A percentile compares a stretch with the other conserved stretches of the same genome.
Evolutionary conservation across 331 rosid species (phyloP).

Genomic region (Pyrus hybrid): DNA sequence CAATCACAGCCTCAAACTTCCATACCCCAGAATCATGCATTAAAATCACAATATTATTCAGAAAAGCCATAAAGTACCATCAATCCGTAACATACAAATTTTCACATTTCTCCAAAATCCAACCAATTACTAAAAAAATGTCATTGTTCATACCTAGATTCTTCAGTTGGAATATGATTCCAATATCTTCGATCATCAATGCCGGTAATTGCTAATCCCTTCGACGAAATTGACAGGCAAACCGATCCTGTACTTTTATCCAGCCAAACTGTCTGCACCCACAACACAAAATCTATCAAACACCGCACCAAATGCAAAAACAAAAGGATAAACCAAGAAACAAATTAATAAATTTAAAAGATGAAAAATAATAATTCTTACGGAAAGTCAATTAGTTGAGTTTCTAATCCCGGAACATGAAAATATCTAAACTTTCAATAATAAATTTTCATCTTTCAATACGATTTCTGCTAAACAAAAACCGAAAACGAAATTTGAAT

Average conservation of each 20-base stretch:
- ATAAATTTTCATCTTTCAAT: neutral
- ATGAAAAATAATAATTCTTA: neutral
- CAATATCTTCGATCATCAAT: slow-evolving; percentile 95
- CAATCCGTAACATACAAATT: slow-evolving; percentile 13
- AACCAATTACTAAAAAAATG: neutral
- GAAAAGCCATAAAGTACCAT: neutral
- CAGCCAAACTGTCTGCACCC: slow-evolving; percentile 80
- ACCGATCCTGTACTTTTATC: slow-evolving; percentile 61
- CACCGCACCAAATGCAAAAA: neutral
- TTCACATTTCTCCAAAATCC: slow-evolving; percentile 9
- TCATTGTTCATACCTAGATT: slow-evolving; percentile 60
- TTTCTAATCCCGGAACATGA: neutral
- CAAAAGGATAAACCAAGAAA: neutral
- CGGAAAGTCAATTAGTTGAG: neutral
- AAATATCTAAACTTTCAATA: neutral
- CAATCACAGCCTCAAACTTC: neutral
- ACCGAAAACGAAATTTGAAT: neutral
- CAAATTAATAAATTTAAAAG: neutral
- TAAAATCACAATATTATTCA: neutral
- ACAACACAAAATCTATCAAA: slow-evolving; percentile 7
- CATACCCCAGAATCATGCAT: neutral
- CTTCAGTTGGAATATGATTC: slow-evolving; percentile 71
- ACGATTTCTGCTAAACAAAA: neutral
- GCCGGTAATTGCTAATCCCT: slow-evolving; percentile 80
- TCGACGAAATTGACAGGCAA: slow-evolving; percentile 62